Evolutionary conservation across 1,139 yeast species (phyloP).

Genomic region (Sugiyamaella pinicola): DNA sequence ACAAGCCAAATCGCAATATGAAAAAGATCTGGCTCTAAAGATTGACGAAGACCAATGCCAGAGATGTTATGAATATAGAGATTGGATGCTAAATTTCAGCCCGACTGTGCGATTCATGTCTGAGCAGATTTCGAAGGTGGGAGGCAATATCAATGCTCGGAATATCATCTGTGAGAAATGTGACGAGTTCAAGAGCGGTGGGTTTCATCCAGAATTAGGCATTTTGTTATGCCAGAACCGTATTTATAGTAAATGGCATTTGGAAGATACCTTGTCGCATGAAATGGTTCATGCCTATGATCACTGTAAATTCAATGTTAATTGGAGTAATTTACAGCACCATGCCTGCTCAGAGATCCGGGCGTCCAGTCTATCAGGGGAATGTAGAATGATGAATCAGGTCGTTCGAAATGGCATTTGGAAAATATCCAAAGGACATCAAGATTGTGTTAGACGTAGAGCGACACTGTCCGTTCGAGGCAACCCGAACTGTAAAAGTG

Average conservation of each 20-base stretch:
- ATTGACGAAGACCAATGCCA: conserved; percentile 54
- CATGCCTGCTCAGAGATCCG: conserved; percentile 98
- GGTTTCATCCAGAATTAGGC: conserved; percentile 89
- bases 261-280: conserved; percentile 90
- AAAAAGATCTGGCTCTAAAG: conserved; percentile 51
- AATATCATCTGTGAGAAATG: conserved; percentile 83
- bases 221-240: conserved; percentile 85
- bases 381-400: conserved; percentile 88
- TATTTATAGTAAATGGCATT: conserved; percentile 72
- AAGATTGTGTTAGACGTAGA: conserved; percentile 83
- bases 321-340: conserved; percentile 80
- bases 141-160: conserved; percentile 51
- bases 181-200: conserved; percentile 86
- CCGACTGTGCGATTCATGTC: conserved; percentile 89
- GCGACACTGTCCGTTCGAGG: conserved; percentile 83
- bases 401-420: conserved; percentile 59
- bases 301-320: conserved; percentile 80
- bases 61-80: conserved; percentile 69
- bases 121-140: conserved; percentile 74
- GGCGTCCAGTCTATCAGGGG: conserved; percentile 92
- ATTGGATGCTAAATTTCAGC: conserved; percentile 71
- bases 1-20: conserved; percentile 59
- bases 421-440: conserved; percentile 79
- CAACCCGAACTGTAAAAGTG: conserved; percentile 76
- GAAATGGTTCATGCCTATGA: conserved; percentile 95